These are phyloP conservation scores for Ogataea parapolymorpha DNA, from an alignment of 805 yeast genomes.

Conservation along the genomic window DNA sequence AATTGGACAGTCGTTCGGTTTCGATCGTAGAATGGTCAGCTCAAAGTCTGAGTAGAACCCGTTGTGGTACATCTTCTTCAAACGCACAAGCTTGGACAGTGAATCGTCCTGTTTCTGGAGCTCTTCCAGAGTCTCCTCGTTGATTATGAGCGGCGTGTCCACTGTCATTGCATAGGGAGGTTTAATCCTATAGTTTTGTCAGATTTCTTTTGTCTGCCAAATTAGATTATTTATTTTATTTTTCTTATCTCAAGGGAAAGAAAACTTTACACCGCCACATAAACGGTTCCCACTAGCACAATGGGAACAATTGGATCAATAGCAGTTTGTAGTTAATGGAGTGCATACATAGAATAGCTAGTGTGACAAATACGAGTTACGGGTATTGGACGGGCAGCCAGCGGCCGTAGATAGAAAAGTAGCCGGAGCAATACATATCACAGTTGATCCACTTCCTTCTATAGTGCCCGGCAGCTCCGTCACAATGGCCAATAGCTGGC, in stretches of 20 bases:
- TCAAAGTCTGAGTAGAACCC: slow-evolving; percentile 38
- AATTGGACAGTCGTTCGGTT: slow-evolving; percentile 55
- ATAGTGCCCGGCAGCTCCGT: no score
- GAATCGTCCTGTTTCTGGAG: slow-evolving; percentile 20
- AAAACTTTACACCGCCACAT: slow-evolving; percentile 6
- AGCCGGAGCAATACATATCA: no score
- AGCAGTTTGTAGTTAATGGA: background rate
- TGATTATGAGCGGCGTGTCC: slow-evolving; percentile 1
- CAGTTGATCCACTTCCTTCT: no score
- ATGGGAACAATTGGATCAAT: background rate
- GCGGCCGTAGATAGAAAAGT: background rate
- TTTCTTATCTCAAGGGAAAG: background rate
- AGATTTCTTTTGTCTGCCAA: no score
- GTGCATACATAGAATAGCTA: background rate
- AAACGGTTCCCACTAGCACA: background rate
- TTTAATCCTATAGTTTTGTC: no score
- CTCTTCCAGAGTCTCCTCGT: slow-evolving; percentile 14
- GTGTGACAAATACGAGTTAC: background rate
- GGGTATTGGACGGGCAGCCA: background rate
- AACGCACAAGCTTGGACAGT: background rate
- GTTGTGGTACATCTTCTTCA: slow-evolving; percentile 15
- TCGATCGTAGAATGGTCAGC: slow-evolving; percentile 35
- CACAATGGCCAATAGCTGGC: no score
- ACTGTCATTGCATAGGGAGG: background rate
- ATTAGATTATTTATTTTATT: background rate